Evolutionary conservation across 176 grass and related monocot species (phyloP).

Genomic region (Luzula sylvatica): DNA sequence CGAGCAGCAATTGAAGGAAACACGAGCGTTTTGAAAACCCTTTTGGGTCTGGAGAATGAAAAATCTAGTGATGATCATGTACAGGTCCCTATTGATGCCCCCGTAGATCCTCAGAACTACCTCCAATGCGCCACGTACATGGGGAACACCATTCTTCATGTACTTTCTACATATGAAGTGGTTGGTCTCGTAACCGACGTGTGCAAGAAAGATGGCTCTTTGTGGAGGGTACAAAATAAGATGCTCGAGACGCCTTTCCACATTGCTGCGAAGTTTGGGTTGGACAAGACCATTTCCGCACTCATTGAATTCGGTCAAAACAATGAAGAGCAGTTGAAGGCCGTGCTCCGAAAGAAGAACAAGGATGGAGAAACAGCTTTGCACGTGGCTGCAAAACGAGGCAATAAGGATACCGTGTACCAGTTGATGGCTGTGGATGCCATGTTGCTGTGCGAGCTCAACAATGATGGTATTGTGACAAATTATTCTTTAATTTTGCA

Average conservation of each 20-base stretch:
- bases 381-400: not conserved
- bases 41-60: not conserved
- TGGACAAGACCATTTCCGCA: not conserved
- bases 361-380: not conserved
- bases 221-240: not conserved
- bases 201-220: not conserved
- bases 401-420: not conserved
- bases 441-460: not conserved
- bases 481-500: too few relatives aligned
- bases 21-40: not conserved
- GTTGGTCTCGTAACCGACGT: not conserved
- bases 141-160: slow-evolving; percentile 15
- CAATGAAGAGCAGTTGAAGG: not conserved
- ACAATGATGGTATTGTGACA: not conserved
- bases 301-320: not conserved
- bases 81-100: not conserved
- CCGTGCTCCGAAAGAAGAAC: not conserved
- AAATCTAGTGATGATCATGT: not conserved
- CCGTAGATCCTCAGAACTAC: not conserved
- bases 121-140: not conserved
- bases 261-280: slow-evolving; percentile 8
- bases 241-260: slow-evolving; percentile 15
- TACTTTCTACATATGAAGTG: not conserved
- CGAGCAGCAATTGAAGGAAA: not conserved
- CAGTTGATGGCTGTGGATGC: not conserved